Conservation (phyloP, 345 rosid genomes). For the Linum usitatissimum region DNA sequence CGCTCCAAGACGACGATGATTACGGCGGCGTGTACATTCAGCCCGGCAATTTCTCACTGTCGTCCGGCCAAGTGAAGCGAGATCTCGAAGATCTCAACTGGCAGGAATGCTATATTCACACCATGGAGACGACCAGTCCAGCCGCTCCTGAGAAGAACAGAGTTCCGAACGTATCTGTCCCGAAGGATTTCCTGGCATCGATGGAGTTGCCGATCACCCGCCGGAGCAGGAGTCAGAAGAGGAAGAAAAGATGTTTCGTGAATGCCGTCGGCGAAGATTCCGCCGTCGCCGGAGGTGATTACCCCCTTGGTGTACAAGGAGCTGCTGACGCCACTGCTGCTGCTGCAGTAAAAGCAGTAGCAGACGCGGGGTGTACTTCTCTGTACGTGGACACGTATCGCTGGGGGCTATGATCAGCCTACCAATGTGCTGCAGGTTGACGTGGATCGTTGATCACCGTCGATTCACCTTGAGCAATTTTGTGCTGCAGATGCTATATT, state of each 20-base stretch:
- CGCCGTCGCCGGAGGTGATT: background rate
- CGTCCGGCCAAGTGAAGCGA: constrained; percentile 13
- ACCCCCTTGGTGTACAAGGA: background rate
- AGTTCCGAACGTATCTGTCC: background rate
- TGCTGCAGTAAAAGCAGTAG: background rate
- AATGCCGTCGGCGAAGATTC: background rate
- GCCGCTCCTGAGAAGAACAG: background rate
- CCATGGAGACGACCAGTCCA: constrained; percentile 2
- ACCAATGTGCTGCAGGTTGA: background rate
- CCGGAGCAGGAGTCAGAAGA: constrained; percentile 9
- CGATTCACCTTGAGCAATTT: background rate
- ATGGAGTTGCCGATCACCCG: constrained; percentile 8
- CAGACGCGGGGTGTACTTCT: background rate
- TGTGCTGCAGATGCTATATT: background rate
- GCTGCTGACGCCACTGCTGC: background rate
- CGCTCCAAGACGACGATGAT: constrained; percentile 2
- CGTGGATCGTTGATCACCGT: background rate
- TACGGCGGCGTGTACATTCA: background rate
- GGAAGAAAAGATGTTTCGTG: background rate
- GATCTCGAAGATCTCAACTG: constrained; percentile 13
- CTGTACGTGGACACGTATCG: constrained; percentile 11
- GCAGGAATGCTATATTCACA: constrained; percentile 12
- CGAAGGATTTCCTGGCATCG: background rate
- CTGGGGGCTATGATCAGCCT: background rate
- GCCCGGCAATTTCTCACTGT: constrained; percentile 11